Evolutionary conservation across 768 basidiomycete species (phyloP).

Genomic region (Lentinula boryana): DNA sequence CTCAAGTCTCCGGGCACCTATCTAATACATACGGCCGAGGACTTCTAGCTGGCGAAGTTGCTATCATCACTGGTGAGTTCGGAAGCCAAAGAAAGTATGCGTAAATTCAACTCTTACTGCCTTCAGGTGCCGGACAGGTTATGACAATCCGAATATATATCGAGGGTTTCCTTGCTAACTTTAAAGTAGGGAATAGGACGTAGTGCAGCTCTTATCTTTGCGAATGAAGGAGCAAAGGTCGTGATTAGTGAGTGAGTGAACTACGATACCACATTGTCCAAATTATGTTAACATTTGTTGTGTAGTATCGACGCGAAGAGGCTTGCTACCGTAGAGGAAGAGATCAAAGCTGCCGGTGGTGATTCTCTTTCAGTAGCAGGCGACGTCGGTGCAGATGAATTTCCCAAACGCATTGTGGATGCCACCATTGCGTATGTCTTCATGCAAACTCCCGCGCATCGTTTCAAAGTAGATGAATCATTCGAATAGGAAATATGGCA

Average conservation of each 20-base stretch:
- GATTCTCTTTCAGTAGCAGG: conserved; percentile 71
- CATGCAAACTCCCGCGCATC: not conserved
- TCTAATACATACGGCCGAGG: conserved; percentile 49
- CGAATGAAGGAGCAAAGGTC: conserved; percentile 81
- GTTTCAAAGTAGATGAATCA: not conserved
- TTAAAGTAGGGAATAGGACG: conserved; percentile 66
- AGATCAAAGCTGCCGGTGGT: conserved; percentile 70
- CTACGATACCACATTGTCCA: not conserved
- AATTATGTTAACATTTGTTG: not conserved
- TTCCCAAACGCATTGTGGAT: conserved; percentile 71
- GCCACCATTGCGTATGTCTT: conserved; percentile 67
- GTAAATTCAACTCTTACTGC: conserved; percentile 3
- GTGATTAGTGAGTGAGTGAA: conserved; percentile 68
- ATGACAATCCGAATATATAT: conserved; percentile 1
- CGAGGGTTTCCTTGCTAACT: conserved; percentile 5
- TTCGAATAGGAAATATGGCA: conserved; percentile 60
- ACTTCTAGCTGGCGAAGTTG: conserved; percentile 70
- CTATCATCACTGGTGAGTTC: conserved; percentile 74
- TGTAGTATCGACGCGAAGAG: conserved; percentile 70
- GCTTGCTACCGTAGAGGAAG: conserved; percentile 57
- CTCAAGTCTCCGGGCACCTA: conserved; percentile 69
- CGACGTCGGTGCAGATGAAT: conserved; percentile 79
- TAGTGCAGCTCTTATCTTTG: conserved; percentile 69
- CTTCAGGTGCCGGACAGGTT: conserved; percentile 71
- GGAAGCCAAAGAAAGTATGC: not conserved